Base-by-base conservation (phyloP, 2,329 filamentous ascomycete species). In the Colletotrichum liaoningense region DNA sequence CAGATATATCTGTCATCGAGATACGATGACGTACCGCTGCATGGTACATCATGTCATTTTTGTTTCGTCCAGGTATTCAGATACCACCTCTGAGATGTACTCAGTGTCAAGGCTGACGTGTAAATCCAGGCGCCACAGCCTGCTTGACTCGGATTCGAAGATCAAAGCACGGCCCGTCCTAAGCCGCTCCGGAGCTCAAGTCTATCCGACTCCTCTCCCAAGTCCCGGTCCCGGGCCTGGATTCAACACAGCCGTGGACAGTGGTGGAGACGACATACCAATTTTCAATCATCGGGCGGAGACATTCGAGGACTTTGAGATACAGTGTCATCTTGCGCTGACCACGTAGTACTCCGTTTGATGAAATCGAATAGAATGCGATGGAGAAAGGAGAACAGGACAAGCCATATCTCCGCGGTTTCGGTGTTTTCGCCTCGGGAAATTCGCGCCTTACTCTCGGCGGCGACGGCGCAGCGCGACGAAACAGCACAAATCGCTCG, bases 21-120 rank as follows among this genome's bases (percentile, higher is more conserved):
- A 35, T 35, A 35, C 11, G 11, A 35, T 35, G 33, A 35, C 33
- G 33, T 35, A 35, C 33, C 0, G 11, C 33, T 35, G 33, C 33
- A 35, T 12, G 0, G 0, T 35, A 35, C 1, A 1, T 35, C 3
- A 0, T 35, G 4, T 35, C 33, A 0, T 35, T 35, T 5, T 12
- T 5, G 33, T 35, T 35, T 5, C 0, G 33, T 35, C 33, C 33
- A 35, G 33, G 11, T 35, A 35, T 12, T 2, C 33, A 35, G 33
- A 35, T 12, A 12, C 1, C 33, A 35, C 33, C 4, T 35, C 33
- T 12, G 33, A 35, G 33, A 35, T 35, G 33, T 12, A 1, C 33
- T 35, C 33, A 5, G 33, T 12, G 33, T 42, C 38, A 42, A 19
- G 1, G 16, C 16, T 42, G 5, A 42, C 16, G 38, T 42, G 38